Conservation (phyloP, 495 filamentous ascomycete genomes). For the Aspergillus panamensis region DNA sequence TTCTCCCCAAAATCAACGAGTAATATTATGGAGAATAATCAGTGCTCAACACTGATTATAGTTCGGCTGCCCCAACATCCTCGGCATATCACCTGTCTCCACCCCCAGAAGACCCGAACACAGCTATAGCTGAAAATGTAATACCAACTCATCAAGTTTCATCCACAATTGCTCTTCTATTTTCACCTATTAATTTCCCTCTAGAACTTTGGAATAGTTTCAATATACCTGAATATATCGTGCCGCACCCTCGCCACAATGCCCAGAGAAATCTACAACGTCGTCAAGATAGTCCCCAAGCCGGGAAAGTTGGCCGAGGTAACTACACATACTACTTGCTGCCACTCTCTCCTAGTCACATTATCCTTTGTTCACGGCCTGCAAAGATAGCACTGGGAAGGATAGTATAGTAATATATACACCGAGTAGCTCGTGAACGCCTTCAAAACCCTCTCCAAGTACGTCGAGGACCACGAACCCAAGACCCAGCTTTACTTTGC, state of each 20-base stretch:
- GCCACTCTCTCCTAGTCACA: not conserved
- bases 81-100: slow-evolving; percentile 11
- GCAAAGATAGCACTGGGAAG: not conserved
- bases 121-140: not conserved
- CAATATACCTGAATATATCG: not conserved
- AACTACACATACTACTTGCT: not conserved
- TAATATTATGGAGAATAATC: too few species aligned
- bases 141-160: not conserved
- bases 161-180: not conserved
- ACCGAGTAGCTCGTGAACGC: slow-evolving; percentile 10
- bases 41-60: too few species aligned
- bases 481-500: slow-evolving; percentile 21
- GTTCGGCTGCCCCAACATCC: slow-evolving; percentile 6
- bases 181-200: not conserved
- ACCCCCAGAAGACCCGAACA: slow-evolving; percentile 10
- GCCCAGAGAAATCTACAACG: slow-evolving; percentile 14
- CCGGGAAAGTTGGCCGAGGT: slow-evolving; percentile 18
- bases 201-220: not conserved
- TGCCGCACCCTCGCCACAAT: not conserved
- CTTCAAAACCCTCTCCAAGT: slow-evolving; percentile 15
- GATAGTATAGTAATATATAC: not conserved
- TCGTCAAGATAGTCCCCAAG: slow-evolving; percentile 21
- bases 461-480: slow-evolving; percentile 14
- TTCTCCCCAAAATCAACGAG: too few species aligned
- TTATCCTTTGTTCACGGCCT: not conserved